phyloP scores from a whole-genome alignment of 2,329 filamentous ascomycete species.

The Botrytis tulipae region DNA sequence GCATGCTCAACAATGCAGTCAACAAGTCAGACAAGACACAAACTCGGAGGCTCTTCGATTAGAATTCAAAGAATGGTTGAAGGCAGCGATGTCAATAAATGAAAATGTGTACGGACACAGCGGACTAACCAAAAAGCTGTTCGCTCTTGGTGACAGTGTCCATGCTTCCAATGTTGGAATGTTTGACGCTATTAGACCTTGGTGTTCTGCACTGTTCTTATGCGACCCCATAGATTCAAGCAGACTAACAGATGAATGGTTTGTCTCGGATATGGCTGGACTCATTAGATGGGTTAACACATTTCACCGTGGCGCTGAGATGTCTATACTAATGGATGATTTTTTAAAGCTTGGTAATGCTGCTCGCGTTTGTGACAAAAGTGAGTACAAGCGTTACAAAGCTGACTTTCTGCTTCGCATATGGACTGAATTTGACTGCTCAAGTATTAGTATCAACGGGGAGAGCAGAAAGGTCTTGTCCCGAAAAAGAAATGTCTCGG shows the following conservation, averaged over 20 bases:
- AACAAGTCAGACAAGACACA: background rate
- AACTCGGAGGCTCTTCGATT: background rate
- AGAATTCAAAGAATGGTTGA: background rate
- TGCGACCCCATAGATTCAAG: background rate
- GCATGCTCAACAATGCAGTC: background rate
- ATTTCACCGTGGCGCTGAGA: slow-evolving; percentile 5
- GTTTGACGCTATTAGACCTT: slow-evolving; percentile 6
- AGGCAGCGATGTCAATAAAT: background rate
- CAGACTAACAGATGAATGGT: background rate
- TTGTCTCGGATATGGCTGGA: background rate
- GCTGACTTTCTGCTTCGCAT: background rate
- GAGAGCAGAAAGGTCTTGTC: background rate
- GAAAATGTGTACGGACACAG: background rate
- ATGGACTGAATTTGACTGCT: background rate
- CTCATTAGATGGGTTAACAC: background rate
- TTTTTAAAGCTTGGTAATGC: background rate
- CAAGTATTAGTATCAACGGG: background rate
- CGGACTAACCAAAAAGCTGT: background rate
- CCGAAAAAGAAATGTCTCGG: background rate
- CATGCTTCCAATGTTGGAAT: background rate
- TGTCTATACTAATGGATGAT: background rate
- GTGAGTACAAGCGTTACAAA: background rate
- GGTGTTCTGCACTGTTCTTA: slow-evolving; percentile 1
- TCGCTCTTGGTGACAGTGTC: background rate
- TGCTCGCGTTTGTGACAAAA: background rate